phyloP scores from a whole-genome alignment of 2,329 filamentous ascomycete genomes.

The Purpureocillium lavendulum region DNA sequence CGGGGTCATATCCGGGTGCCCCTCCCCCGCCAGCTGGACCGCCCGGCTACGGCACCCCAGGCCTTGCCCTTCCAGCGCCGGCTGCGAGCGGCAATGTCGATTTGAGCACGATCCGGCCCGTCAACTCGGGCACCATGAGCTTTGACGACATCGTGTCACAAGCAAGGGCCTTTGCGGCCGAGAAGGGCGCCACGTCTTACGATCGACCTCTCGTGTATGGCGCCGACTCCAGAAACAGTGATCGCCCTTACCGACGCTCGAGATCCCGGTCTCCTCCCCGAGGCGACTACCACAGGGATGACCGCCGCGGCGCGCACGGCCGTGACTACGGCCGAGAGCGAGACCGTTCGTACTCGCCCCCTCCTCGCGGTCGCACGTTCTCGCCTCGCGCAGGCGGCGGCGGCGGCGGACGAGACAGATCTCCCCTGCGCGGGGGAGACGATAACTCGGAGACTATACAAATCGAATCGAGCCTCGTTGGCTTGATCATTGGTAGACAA shows the following conservation, averaged over 20 bases:
- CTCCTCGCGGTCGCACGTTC: constrained; percentile 45
- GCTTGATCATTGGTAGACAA: constrained; percentile 82
- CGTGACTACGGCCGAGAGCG: constrained; percentile 34
- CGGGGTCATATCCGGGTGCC: constrained; percentile 28
- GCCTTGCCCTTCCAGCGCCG: constrained; percentile 55
- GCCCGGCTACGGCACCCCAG: constrained; percentile 25
- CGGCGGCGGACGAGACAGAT: constrained; percentile 47
- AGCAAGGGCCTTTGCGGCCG: constrained; percentile 71
- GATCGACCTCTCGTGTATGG: constrained; percentile 45
- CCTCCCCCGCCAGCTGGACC: constrained; percentile 24
- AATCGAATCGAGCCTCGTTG: constrained; percentile 80
- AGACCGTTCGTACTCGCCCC: constrained; percentile 67
- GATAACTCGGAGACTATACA: constrained; percentile 75
- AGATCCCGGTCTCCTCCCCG: constrained; percentile 69
- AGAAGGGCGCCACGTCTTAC: constrained; percentile 63
- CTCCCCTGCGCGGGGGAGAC: constrained; percentile 46
- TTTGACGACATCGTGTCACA: constrained; percentile 79
- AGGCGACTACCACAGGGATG: constrained; percentile 70
- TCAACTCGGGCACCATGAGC: constrained; percentile 73
- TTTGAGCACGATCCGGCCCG: constrained; percentile 69
- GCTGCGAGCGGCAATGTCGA: constrained; percentile 70
- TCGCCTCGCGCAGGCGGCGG: constrained; percentile 49
- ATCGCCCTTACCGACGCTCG: constrained; percentile 52
- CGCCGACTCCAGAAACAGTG: constrained; percentile 22
- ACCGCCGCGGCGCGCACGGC: constrained; percentile 57